Conservation (phyloP, 2,329 filamentous ascomycete species). For the Colletotrichum musicola region DNA sequence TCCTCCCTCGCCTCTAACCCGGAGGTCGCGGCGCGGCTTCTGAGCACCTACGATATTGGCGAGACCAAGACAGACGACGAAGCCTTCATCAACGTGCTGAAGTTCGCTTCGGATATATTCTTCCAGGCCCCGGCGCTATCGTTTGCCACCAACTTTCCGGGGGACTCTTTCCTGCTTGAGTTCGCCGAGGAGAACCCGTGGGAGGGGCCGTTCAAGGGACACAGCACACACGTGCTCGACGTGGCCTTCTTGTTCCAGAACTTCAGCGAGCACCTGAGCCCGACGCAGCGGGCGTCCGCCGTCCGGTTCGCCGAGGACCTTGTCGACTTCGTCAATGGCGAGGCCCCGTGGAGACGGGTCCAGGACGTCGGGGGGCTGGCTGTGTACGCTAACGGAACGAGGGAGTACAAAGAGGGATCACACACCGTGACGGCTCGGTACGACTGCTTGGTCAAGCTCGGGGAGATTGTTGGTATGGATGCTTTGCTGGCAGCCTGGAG, state of each 20-base stretch:
- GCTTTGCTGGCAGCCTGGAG: slow-evolving; percentile 6
- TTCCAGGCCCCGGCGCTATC: slow-evolving; percentile 10
- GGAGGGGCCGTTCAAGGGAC: slow-evolving; percentile 55
- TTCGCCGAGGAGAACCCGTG: slow-evolving; percentile 63
- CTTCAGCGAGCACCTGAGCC: slow-evolving; percentile 53
- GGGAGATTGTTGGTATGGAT: slow-evolving; percentile 8
- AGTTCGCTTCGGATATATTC: slow-evolving; percentile 12
- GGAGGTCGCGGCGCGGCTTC: background rate
- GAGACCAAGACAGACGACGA: slow-evolving; percentile 7
- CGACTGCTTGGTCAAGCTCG: background rate
- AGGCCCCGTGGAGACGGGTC: slow-evolving; percentile 34
- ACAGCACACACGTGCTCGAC: slow-evolving; percentile 59
- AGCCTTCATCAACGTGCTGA: slow-evolving; percentile 2
- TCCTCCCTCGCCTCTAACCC: background rate
- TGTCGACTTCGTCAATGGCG: slow-evolving; percentile 53
- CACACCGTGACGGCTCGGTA: background rate
- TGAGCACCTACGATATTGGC: background rate
- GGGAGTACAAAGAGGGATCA: slow-evolving; percentile 5
- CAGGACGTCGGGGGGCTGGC: background rate
- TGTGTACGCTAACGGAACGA: slow-evolving; percentile 4
- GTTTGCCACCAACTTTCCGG: slow-evolving; percentile 7
- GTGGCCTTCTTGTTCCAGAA: slow-evolving; percentile 60
- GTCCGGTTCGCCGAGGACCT: slow-evolving; percentile 51
- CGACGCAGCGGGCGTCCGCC: slow-evolving; percentile 47
- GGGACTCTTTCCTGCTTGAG: slow-evolving; percentile 41